Evolutionary conservation across 192 early-diverging fungal species (phyloP).

Genomic region (Coemansia sp.): DNA sequence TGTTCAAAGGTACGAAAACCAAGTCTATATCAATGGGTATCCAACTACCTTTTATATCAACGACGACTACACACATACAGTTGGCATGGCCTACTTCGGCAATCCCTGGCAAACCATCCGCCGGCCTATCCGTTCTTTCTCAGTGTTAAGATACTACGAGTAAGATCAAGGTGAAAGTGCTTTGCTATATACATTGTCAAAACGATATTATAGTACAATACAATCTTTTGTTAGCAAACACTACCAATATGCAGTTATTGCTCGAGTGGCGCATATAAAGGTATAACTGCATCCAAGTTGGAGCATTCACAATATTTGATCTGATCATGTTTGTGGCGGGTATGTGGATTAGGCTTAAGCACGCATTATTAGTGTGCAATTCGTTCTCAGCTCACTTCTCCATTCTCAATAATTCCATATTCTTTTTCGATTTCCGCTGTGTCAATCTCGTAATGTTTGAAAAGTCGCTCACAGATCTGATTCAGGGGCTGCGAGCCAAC

Average conservation of each 20-base stretch:
- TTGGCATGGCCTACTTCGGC: background rate
- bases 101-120: background rate
- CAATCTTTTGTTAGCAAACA: too few relatives aligned
- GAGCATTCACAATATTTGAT: too few relatives aligned
- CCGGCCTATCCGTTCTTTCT: conserved; percentile 1
- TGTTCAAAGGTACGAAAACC: background rate
- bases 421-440: background rate
- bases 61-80: background rate
- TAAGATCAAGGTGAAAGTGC: too few relatives aligned
- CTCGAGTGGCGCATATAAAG: too few relatives aligned
- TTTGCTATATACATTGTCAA: too few relatives aligned
- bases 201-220: too few relatives aligned
- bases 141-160: background rate
- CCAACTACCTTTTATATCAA: background rate
- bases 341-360: too few relatives aligned
- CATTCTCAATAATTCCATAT: background rate
- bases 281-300: too few relatives aligned
- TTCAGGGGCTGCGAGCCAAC: conserved; percentile 91
- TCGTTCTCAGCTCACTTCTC: background rate
- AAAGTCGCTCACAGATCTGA: conserved; percentile 86
- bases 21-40: background rate
- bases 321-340: too few relatives aligned
- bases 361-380: too few relatives aligned
- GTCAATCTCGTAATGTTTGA: conserved; percentile 62
- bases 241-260: too few relatives aligned